These are phyloP conservation scores for Cylindrotheca fusiformis DNA, from an alignment of 108 stramenopile genomes.

Conservation along the genomic window DNA sequence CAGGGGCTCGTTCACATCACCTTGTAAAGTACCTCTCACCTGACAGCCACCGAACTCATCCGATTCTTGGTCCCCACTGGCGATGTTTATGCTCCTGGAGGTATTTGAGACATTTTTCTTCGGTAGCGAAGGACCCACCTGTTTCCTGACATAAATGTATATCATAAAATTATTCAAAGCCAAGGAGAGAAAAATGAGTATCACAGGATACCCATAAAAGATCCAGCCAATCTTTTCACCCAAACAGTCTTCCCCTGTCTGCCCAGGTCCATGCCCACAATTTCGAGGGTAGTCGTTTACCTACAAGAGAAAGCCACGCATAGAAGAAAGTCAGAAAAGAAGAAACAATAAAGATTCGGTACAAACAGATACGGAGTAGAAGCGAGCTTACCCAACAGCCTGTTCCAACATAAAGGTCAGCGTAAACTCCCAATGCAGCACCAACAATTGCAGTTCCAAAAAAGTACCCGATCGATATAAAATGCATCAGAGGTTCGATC, in stretches of 20 bases:
- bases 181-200: neutral
- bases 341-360: too few species aligned
- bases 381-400: conserved; percentile 13
- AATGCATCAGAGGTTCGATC: conserved; percentile 16
- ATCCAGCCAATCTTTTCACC: conserved; percentile 11
- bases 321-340: too few species aligned
- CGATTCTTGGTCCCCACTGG: conserved; percentile 3
- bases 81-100: neutral
- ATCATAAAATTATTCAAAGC: conserved; percentile 2
- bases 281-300: conserved; percentile 10
- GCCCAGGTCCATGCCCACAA: conserved; percentile 1
- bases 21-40: too few species aligned
- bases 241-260: too few species aligned
- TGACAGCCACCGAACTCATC: too few species aligned
- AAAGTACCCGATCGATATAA: neutral
- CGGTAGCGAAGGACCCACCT: neutral
- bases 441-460: conserved; percentile 3
- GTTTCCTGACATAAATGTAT: conserved; percentile 1
- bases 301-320: too few species aligned
- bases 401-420: conserved; percentile 11
- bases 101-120: too few species aligned
- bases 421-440: conserved; percentile 6
- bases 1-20: too few species aligned
- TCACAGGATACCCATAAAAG: conserved; percentile 2
- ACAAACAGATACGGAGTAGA: too few species aligned